Evolutionary conservation across 2,329 filamentous ascomycete genomes (phyloP), one percentile per base, ranked within the genome.

Genomic region (Fusarium equiseti): DNA sequence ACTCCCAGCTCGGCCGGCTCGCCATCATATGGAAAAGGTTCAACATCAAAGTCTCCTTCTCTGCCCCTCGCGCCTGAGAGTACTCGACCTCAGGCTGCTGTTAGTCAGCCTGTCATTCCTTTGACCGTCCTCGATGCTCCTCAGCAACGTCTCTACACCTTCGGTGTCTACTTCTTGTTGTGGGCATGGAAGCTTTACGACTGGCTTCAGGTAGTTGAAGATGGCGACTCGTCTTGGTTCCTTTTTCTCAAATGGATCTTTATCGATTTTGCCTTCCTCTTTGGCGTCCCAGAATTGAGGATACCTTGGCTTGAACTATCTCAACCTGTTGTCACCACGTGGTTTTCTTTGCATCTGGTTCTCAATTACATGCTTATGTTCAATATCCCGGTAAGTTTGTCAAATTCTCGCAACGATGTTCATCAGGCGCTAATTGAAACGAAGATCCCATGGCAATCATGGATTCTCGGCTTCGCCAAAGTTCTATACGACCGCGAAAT

Each of bases 261-360:
- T 62, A 88, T 99, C 69, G 96, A 99, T 82, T 92, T 92, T 66
- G 81, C 91, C 26, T 98, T 95, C 79, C 85, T 98, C 69, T 97
- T 97, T 79, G 92, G 92, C 10, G 83, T 99, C 57, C 95, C 97
- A 20, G 88, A 92, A 72, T 81, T 99, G 75, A 90, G 93, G 79
- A 97, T 99, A 86, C 96, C 96, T 63, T 99, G 96, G 97, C 85
- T 99, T 63, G 94, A 98, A 83, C 93, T 95, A 84, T 93, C 93
- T 45, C 92, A 93, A 76, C 87, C 88, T 38, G 90, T 90, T 1
- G 91, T 93, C 57, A 87, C 92, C 44, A 83, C 88, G 32, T 82
- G 95, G 24, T 97, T 96, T 76, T 80, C 92, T 49, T 73, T 86
- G 6, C 94, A 98, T 79, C 87, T 91, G 5, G 77, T 92, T 3